These are phyloP conservation scores for Candida argentea DNA, from an alignment of 805 yeast genomes.

Conservation along the genomic window DNA sequence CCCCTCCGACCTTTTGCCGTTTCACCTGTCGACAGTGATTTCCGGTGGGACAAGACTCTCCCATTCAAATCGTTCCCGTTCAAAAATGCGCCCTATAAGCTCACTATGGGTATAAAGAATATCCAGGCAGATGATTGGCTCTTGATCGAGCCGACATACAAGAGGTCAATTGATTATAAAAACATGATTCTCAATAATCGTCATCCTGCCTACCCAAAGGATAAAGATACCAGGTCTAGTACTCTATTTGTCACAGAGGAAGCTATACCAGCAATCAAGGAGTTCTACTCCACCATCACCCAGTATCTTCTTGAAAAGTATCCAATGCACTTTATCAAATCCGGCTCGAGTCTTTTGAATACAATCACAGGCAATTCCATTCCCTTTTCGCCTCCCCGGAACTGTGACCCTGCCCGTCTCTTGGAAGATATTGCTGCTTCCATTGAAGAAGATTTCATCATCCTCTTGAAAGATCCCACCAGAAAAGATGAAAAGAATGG, in stretches of 20 bases:
- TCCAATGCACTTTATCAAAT: conserved; percentile 25
- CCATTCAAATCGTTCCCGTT: conserved; percentile 37
- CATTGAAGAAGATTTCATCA: conserved; percentile 33
- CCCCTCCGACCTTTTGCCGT: conserved; percentile 1
- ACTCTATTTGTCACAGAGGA: conserved; percentile 26
- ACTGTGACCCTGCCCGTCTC: conserved; percentile 5
- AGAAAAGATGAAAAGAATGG: conserved; percentile 19
- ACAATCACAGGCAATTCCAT: conserved; percentile 15
- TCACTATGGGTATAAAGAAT: conserved; percentile 49
- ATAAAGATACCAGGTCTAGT: conserved; percentile 15
- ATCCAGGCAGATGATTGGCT: conserved; percentile 31
- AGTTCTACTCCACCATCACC: conserved; percentile 22
- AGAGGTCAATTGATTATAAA: conserved; percentile 16
- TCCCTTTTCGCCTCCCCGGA: conserved; percentile 9
- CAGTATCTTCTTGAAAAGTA: conserved; percentile 26
- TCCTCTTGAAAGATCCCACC: conserved; percentile 24
- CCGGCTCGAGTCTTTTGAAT: conserved; percentile 9
- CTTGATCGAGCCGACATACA: conserved; percentile 27
- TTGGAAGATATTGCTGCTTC: conserved; percentile 16
- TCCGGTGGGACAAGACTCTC: conserved; percentile 16
- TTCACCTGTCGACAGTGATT: conserved; percentile 11
- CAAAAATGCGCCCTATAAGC: conserved; percentile 46
- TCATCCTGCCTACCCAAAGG: conserved; percentile 22
- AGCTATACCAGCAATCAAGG: conserved; percentile 23
- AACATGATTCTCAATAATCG: conserved; percentile 17